phyloP scores from a whole-genome alignment of 2,329 filamentous ascomycete species.

The Aspergillus puulaauensis region DNA sequence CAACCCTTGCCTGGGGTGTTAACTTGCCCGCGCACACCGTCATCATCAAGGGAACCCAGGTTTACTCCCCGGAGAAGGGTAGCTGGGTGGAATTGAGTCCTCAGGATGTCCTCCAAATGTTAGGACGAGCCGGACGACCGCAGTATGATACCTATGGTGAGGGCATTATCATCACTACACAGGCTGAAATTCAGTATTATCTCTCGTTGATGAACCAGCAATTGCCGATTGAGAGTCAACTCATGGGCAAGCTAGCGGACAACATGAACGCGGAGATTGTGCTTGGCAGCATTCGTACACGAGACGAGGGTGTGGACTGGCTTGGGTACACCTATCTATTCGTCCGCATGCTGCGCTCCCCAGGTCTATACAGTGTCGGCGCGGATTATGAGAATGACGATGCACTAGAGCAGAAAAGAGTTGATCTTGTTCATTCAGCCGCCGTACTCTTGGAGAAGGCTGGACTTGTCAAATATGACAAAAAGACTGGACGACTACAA shows the following conservation, averaged over 20 bases:
- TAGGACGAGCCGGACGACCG: conserved; percentile 91
- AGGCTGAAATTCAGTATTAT: conserved; percentile 94
- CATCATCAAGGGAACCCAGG: conserved; percentile 97
- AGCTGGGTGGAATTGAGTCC: conserved; percentile 97
- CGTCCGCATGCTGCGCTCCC: conserved; percentile 94
- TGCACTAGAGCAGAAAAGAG: conserved; percentile 89
- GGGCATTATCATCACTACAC: conserved; percentile 97
- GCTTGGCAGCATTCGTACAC: conserved; percentile 83
- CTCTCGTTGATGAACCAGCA: conserved; percentile 96
- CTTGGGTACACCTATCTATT: conserved; percentile 97
- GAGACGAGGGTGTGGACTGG: conserved; percentile 98
- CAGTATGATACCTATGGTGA: conserved; percentile 98
- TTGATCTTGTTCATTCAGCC: conserved; percentile 95
- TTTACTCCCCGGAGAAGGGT: conserved; percentile 98
- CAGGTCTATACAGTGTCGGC: conserved; percentile 91
- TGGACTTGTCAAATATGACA: conserved; percentile 90
- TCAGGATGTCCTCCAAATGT: conserved; percentile 97
- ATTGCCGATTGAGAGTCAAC: conserved; percentile 93
- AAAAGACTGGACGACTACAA: conserved; percentile 83
- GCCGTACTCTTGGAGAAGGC: conserved; percentile 83
- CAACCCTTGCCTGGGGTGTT: conserved; percentile 98
- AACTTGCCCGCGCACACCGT: conserved; percentile 97
- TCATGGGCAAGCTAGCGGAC: conserved; percentile 88
- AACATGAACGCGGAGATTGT: conserved; percentile 97
- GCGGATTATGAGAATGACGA: conserved; percentile 93